Conservation (phyloP, 2,329 filamentous ascomycete genomes). For the Aspergillus awamori region DNA sequence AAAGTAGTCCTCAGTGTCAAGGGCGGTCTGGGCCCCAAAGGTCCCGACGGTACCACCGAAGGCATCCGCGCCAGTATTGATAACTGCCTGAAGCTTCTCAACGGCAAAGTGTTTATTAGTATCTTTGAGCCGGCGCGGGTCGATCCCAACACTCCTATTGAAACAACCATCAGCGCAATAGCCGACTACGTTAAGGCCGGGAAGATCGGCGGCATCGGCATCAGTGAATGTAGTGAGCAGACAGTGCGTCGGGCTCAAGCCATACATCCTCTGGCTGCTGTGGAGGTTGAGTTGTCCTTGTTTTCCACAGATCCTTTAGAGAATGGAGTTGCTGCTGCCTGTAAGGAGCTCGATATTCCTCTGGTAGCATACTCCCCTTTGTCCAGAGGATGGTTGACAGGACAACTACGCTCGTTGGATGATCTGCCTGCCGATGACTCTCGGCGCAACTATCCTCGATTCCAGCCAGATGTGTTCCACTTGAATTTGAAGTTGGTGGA, state of each 20-base stretch:
- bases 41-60: slow-evolving; percentile 5
- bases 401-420: slow-evolving; percentile 52
- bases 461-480: slow-evolving; percentile 64
- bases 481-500: slow-evolving; percentile 66
- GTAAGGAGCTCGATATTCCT: slow-evolving; percentile 67
- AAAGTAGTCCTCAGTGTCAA: slow-evolving; percentile 17
- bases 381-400: slow-evolving; percentile 61
- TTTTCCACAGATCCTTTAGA: slow-evolving; percentile 15
- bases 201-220: slow-evolving; percentile 16
- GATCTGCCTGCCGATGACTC: slow-evolving; percentile 60
- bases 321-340: slow-evolving; percentile 54
- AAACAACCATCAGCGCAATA: slow-evolving; percentile 8
- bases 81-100: slow-evolving; percentile 9
- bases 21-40: background rate
- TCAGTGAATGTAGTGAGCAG: slow-evolving; percentile 14
- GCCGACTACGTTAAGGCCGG: slow-evolving; percentile 15
- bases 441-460: slow-evolving; percentile 56
- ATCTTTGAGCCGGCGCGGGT: slow-evolving; percentile 16
- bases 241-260: slow-evolving; percentile 15
- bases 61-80: slow-evolving; percentile 12
- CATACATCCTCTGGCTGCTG: slow-evolving; percentile 8
- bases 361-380: slow-evolving; percentile 74
- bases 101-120: slow-evolving; percentile 17
- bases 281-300: slow-evolving; percentile 9
- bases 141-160: slow-evolving; percentile 11